Percentiles rank a stretch among this genome's conserved stretches.
Evolutionary conservation across 371 early-diverging fungal genomes (phyloP).

Genomic region (Syncephalastrum monosporum): DNA sequence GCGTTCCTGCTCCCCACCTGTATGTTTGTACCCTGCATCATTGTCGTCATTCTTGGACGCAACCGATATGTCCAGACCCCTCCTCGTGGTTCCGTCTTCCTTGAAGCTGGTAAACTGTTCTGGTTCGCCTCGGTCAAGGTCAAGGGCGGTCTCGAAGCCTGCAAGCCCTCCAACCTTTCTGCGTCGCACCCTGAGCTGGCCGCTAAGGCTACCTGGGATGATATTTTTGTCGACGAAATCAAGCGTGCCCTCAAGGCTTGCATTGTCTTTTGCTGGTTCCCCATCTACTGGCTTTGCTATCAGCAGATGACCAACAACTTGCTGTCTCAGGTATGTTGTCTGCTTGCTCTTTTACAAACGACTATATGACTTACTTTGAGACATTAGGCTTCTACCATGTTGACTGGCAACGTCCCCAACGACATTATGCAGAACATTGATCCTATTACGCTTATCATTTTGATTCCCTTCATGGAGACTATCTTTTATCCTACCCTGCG

Average conservation of each 20-base stretch:
- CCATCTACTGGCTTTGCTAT: constrained; percentile 81
- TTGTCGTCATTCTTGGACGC: constrained; percentile 56
- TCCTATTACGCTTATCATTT: constrained; percentile 65
- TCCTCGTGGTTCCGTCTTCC: constrained; percentile 56
- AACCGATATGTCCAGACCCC: constrained; percentile 55
- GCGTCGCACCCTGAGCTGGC: constrained; percentile 31
- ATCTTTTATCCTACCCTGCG: constrained; percentile 68
- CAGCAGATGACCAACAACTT: constrained; percentile 75
- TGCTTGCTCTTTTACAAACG: constrained; percentile 47
- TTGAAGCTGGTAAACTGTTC: constrained; percentile 29
- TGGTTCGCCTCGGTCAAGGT: constrained; percentile 21
- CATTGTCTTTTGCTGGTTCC: constrained; percentile 70
- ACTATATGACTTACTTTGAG: neutral
- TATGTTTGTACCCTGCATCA: constrained; percentile 63
- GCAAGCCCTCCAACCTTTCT: constrained; percentile 37
- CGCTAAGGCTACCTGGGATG: constrained; percentile 57
- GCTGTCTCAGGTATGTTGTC: constrained; percentile 55
- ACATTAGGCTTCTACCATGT: constrained; percentile 46
- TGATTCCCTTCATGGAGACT: constrained; percentile 72
- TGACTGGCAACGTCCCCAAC: constrained; percentile 56
- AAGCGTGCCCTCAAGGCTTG: constrained; percentile 64
- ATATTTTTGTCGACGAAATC: constrained; percentile 74
- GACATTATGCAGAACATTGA: constrained; percentile 67
- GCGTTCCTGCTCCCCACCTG: constrained; percentile 69
- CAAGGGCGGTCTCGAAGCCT: constrained; percentile 28